phyloP scores from a whole-genome alignment of 2,329 filamentous ascomycete genomes.

The Sporothrix variecibatus region DNA sequence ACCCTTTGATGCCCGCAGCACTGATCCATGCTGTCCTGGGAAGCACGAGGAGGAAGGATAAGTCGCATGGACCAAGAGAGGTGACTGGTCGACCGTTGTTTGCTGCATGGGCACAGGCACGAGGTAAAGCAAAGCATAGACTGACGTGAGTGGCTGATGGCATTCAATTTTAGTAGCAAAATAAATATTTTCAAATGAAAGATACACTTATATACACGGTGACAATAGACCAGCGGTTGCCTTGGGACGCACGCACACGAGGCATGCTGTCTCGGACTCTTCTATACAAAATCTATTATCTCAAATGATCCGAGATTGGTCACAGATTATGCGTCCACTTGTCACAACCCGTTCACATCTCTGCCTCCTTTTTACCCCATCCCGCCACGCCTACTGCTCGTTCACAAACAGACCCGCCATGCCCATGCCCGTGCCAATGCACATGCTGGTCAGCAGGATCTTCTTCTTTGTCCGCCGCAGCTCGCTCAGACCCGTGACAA shows the following conservation, averaged over 20 bases:
- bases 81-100: neutral
- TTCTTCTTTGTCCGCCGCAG: slow-evolving; percentile 81
- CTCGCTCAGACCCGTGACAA: slow-evolving; percentile 79
- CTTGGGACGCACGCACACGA: neutral
- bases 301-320: neutral
- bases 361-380: neutral
- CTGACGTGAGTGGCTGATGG: neutral
- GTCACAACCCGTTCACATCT: neutral
- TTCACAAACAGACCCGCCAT: slow-evolving; percentile 55
- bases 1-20: neutral
- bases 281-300: neutral
- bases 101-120: neutral
- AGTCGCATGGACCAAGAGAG: neutral
- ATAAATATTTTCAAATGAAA: neutral
- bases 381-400: slow-evolving; percentile 26
- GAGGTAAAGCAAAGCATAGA: neutral
- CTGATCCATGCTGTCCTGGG: neutral
- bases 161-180: slow-evolving; percentile 6
- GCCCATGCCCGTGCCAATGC: slow-evolving; percentile 68
- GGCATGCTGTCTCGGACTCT: neutral
- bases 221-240: neutral
- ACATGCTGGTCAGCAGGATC: slow-evolving; percentile 92
- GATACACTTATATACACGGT: slow-evolving; percentile 15
- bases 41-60: neutral
- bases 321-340: neutral